Evolutionary conservation across 768 basidiomycete genomes (phyloP).

Genomic region (Lactarius akahatsu): DNA sequence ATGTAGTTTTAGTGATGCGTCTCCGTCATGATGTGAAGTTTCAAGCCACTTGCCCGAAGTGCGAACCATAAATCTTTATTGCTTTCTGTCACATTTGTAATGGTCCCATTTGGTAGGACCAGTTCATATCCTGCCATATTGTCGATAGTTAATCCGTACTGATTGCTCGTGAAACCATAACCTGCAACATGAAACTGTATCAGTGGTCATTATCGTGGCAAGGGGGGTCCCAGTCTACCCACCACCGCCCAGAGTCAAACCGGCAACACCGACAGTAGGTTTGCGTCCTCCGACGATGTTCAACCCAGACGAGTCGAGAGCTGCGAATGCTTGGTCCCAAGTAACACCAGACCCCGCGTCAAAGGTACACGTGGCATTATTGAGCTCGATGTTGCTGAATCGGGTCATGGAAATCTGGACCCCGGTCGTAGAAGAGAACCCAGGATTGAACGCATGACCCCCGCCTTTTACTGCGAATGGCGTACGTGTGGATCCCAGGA

Average conservation of each 20-base stretch:
- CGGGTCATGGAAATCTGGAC: constrained; percentile 33
- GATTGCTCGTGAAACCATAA: not conserved
- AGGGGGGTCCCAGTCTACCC: not conserved
- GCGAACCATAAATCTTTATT: constrained; percentile 12
- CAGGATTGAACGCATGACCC: constrained; percentile 30
- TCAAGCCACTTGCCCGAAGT: constrained; percentile 11
- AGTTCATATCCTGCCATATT: constrained; percentile 35
- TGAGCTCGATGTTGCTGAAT: constrained; percentile 20
- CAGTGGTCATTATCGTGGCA: not conserved
- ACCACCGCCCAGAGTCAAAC: constrained; percentile 16
- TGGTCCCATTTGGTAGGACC: constrained; percentile 35
- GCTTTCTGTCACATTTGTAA: not conserved
- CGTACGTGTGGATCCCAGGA: constrained; percentile 16
- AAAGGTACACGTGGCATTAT: constrained; percentile 11
- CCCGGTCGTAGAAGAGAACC: constrained; percentile 33
- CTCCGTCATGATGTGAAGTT: too few relatives aligned
- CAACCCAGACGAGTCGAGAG: constrained; percentile 22
- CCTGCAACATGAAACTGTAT: not conserved
- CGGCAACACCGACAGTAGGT: constrained; percentile 31
- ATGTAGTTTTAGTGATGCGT: not conserved
- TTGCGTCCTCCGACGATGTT: constrained; percentile 31
- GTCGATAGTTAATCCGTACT: constrained; percentile 28
- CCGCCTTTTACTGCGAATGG: constrained; percentile 10
- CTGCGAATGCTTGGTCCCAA: constrained; percentile 32
- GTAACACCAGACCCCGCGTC: constrained; percentile 31